Evolutionary conservation across 306 rosid species (phyloP).

Genomic region (Senna siamea): DNA sequence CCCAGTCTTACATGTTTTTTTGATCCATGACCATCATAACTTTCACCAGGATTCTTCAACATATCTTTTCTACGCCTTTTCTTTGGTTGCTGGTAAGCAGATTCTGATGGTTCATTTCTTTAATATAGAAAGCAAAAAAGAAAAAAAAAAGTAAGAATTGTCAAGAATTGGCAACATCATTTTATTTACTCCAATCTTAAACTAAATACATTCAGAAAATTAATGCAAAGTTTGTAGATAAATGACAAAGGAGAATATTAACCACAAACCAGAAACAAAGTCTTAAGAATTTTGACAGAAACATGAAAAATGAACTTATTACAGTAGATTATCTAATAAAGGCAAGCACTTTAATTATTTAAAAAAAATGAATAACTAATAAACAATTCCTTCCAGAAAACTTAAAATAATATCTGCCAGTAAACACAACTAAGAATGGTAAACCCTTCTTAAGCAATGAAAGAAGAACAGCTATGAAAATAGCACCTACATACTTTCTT

Average conservation of each 20-base stretch:
- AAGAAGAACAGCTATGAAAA: not conserved
- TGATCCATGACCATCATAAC: constrained; percentile 54
- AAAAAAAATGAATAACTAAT: too few relatives aligned
- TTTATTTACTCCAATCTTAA: not conserved
- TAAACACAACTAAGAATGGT: constrained; percentile 4
- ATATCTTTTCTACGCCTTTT: constrained; percentile 91
- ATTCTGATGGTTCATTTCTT: constrained; percentile 62
- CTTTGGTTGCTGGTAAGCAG: constrained; percentile 85
- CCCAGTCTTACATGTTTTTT: constrained; percentile 66
- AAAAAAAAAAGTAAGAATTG: constrained; percentile 33
- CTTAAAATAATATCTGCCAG: not conserved
- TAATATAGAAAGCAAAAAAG: constrained; percentile 30
- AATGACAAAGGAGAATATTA: not conserved
- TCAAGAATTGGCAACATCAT: not conserved
- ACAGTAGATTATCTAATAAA: not conserved
- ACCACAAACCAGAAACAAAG: not conserved
- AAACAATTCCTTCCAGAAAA: too few relatives aligned
- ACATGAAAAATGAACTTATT: not conserved
- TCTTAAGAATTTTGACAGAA: not conserved
- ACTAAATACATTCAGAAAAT: not conserved
- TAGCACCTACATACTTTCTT: not conserved
- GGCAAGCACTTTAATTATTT: not conserved
- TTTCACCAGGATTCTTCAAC: constrained; percentile 65
- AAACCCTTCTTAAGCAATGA: not conserved
- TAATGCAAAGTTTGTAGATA: not conserved